Conservation (phyloP, 73 alveolate genomes). For the Effrenium voratum region DNA sequence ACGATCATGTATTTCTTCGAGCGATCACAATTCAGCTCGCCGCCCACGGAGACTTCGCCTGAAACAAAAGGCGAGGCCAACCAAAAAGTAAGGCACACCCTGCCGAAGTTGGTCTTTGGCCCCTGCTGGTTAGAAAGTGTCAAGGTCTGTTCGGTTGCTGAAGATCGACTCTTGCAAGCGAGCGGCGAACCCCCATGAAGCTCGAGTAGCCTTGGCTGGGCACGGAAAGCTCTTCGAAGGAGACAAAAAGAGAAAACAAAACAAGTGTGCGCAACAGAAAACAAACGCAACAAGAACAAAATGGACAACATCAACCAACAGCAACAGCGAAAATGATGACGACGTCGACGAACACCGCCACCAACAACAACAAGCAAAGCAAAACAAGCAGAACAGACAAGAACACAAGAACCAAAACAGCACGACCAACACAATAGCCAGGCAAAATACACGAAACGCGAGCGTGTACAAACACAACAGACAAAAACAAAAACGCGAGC, state of each 20-base stretch:
- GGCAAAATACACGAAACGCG: no score
- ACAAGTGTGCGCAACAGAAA: background rate
- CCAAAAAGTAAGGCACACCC: no score
- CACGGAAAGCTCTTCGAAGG: background rate
- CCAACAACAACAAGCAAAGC: background rate
- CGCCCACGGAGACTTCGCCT: constrained; percentile 4
- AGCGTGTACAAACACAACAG: no score
- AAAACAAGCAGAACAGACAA: background rate
- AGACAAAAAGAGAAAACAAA: background rate
- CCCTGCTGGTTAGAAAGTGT: no score
- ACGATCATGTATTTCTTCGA: background rate
- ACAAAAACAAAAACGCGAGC: no score
- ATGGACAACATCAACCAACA: background rate
- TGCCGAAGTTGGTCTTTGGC: no score
- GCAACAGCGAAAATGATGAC: background rate
- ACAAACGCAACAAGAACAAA: background rate
- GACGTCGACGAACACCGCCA: background rate
- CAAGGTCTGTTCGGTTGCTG: no score
- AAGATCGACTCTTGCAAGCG: background rate
- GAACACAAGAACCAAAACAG: no score
- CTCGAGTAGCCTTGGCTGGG: background rate
- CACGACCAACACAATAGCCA: no score
- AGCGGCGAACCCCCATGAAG: background rate
- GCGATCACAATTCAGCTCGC: background rate
- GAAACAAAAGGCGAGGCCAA: background rate